Evolutionary conservation across 352 stramenopile species (phyloP).

Genomic region (Phytophthora aleatoria): DNA sequence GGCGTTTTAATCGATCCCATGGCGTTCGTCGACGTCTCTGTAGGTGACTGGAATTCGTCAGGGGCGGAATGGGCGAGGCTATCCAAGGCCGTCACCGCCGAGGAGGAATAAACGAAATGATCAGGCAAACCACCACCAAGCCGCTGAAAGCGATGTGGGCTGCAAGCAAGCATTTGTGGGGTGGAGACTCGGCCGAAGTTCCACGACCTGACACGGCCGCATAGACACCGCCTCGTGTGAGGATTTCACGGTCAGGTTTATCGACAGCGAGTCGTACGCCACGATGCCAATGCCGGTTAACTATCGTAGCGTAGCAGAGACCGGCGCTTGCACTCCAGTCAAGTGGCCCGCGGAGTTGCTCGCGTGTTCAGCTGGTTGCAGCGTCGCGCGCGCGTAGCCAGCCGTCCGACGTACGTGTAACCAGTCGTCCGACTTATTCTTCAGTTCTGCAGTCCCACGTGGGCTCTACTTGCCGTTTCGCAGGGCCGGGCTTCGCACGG

Average conservation of each 20-base stretch:
- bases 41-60: slow-evolving; percentile 7
- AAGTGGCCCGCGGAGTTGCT: neutral
- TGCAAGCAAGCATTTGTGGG: slow-evolving; percentile 8
- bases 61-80: slow-evolving; percentile 11
- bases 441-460: slow-evolving; percentile 11
- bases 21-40: slow-evolving; percentile 11
- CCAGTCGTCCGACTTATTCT: slow-evolving; percentile 11
- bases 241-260: slow-evolving; percentile 2
- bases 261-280: neutral
- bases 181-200: slow-evolving; percentile 7
- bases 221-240: slow-evolving; percentile 5
- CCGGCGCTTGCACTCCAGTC: slow-evolving; percentile 4
- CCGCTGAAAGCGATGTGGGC: slow-evolving; percentile 2
- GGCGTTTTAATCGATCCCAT: slow-evolving; percentile 28
- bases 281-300: slow-evolving; percentile 4
- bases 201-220: slow-evolving; percentile 6
- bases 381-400: slow-evolving; percentile 7
- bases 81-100: slow-evolving; percentile 10
- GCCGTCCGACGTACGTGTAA: slow-evolving; percentile 1
- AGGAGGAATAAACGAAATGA: slow-evolving; percentile 10
- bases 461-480: slow-evolving; percentile 7
- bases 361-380: slow-evolving; percentile 15
- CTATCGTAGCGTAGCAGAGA: neutral
- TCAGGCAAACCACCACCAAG: slow-evolving; percentile 11
- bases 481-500: slow-evolving; percentile 1